These are phyloP conservation scores for Plenodomus tracheiphilus DNA, from an alignment of 2,329 filamentous ascomycete species.

Conservation along the genomic window DNA sequence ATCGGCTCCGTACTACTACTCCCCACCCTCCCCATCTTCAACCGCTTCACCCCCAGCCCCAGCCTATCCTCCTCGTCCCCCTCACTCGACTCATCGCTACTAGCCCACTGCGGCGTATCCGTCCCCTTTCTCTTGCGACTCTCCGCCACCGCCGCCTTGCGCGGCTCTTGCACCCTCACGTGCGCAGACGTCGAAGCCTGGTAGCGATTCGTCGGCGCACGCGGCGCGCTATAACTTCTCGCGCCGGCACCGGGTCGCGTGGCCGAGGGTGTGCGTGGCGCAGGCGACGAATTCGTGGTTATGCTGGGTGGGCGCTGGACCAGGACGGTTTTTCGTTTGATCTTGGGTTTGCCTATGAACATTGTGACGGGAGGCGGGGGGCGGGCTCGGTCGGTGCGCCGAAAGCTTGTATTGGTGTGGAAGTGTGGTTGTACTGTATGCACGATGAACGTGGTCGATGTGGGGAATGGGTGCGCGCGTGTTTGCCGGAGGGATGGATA, in stretches of 20 bases:
- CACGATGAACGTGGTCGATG: no score
- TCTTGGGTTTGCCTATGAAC: slow-evolving; percentile 40
- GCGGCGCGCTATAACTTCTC: slow-evolving; percentile 17
- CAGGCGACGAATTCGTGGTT: slow-evolving; percentile 13
- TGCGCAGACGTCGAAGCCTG: slow-evolving; percentile 17
- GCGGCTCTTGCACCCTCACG: slow-evolving; percentile 11
- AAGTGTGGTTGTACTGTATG: neutral
- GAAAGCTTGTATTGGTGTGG: no score
- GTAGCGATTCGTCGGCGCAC: slow-evolving; percentile 33
- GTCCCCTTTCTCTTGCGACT: slow-evolving; percentile 39
- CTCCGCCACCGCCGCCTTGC: slow-evolving; percentile 30
- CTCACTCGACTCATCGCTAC: slow-evolving; percentile 37
- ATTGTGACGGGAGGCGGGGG: slow-evolving; percentile 16
- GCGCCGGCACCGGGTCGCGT: slow-evolving; percentile 10
- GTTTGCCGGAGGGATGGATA: neutral
- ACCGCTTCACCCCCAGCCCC: slow-evolving; percentile 25
- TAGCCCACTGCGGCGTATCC: slow-evolving; percentile 40
- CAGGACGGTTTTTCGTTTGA: slow-evolving; percentile 37
- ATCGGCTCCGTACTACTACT: slow-evolving; percentile 43
- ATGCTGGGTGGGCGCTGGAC: slow-evolving; percentile 30
- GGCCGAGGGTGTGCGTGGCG: slow-evolving; percentile 9
- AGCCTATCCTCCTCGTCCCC: slow-evolving; percentile 33
- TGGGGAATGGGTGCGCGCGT: neutral
- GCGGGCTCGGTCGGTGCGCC: no score
- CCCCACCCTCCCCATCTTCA: slow-evolving; percentile 37